Evolutionary conservation across 2,329 filamentous ascomycete species (phyloP).

Genomic region (Fusarium chaquense): DNA sequence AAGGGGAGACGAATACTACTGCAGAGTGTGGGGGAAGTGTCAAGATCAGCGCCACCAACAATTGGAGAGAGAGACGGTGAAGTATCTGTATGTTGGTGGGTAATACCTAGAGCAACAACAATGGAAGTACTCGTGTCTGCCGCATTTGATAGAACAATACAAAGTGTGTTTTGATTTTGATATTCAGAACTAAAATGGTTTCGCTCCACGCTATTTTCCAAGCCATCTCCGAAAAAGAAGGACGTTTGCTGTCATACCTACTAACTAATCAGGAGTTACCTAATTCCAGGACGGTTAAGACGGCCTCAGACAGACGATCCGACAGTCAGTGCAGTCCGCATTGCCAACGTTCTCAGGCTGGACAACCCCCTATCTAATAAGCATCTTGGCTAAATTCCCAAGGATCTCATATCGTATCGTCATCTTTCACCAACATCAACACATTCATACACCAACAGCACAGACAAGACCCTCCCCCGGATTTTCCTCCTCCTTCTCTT

Average conservation of each 20-base stretch:
- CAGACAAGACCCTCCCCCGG: constrained; percentile 30
- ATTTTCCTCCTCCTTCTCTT: constrained; percentile 3
- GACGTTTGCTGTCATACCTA: constrained; percentile 12
- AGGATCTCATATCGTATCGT: neutral
- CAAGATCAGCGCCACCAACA: neutral
- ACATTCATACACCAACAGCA: neutral
- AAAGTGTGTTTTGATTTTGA: neutral
- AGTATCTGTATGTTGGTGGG: neutral
- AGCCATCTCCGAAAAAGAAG: constrained; percentile 19
- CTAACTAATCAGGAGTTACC: neutral
- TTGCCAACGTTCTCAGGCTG: neutral
- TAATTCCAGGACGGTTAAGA: constrained; percentile 9
- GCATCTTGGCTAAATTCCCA: neutral
- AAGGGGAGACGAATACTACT: neutral
- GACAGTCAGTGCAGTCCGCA: neutral
- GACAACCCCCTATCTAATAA: neutral
- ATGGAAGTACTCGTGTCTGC: neutral
- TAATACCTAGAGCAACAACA: neutral
- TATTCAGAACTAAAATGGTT: neutral
- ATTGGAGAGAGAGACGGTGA: no score
- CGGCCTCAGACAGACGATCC: neutral
- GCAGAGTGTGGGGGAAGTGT: neutral
- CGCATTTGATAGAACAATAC: neutral
- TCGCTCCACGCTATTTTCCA: neutral
- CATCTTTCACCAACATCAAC: neutral